A percentile compares a stretch with the other conserved stretches of the same genome.
phyloP scores from a whole-genome alignment of 805 yeast species.

The Yarrowia bubula region DNA sequence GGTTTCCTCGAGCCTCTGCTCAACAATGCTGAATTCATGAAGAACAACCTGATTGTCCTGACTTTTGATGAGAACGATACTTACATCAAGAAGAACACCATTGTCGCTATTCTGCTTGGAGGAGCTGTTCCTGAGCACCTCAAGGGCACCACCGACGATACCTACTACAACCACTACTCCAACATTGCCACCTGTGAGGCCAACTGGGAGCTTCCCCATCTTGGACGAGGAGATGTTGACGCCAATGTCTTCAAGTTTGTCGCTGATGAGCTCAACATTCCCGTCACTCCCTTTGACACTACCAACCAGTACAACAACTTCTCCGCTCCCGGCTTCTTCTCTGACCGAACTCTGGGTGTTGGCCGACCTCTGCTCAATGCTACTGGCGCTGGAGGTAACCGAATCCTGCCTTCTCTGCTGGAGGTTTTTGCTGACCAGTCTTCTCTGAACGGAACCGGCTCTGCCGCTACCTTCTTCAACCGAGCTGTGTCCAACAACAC shows the following conservation, averaged over 20 bases:
- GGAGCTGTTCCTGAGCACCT: conserved; percentile 46
- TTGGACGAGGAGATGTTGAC: conserved; percentile 52
- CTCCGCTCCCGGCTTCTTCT: conserved; percentile 12
- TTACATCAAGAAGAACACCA: conserved; percentile 46
- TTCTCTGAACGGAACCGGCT: conserved; percentile 2
- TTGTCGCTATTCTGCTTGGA: conserved; percentile 49
- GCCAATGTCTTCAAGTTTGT: conserved; percentile 50
- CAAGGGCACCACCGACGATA: conserved; percentile 47
- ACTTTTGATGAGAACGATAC: conserved; percentile 54
- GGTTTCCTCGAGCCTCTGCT: conserved; percentile 47
- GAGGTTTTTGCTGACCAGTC: neutral
- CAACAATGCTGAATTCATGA: conserved; percentile 48
- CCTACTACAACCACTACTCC: conserved; percentile 55
- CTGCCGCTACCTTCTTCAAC: conserved; percentile 17
- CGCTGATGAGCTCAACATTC: conserved; percentile 40
- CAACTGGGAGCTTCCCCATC: conserved; percentile 50
- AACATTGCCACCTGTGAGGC: conserved; percentile 49
- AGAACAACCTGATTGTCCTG: conserved; percentile 46
- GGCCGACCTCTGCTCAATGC: conserved; percentile 11
- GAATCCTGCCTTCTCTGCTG: conserved; percentile 15
- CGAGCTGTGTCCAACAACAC: neutral
- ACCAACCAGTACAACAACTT: conserved; percentile 20
- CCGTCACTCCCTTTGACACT: conserved; percentile 4
- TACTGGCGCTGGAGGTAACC: conserved; percentile 1
- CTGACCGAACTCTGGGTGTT: conserved; percentile 1